A percentile compares a stretch with the other conserved stretches of the same genome.
Evolutionary conservation across 495 filamentous ascomycete species (phyloP).

Genomic region (Penicillium soppii): DNA sequence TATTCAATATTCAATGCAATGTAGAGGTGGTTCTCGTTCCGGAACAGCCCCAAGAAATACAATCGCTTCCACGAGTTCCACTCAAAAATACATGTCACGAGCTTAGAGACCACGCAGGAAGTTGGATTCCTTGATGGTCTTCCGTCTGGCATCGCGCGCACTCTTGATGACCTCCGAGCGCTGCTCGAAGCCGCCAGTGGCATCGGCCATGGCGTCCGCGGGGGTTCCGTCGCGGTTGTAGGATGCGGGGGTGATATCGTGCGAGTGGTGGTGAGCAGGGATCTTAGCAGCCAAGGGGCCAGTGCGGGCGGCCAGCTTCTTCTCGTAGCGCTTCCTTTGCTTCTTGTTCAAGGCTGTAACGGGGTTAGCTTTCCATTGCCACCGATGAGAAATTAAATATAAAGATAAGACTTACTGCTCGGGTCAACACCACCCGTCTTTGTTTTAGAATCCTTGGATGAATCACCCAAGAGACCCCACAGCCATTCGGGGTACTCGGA

Average conservation of each 20-base stretch:
- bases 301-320: constrained; percentile 62
- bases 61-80: constrained; percentile 9
- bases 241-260: constrained; percentile 69
- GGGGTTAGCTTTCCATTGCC: constrained; percentile 7
- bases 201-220: constrained; percentile 28
- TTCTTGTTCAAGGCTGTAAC: constrained; percentile 50
- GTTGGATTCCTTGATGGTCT: constrained; percentile 86
- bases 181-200: constrained; percentile 37
- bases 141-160: constrained; percentile 70
- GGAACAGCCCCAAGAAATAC: constrained; percentile 10
- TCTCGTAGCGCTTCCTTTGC: constrained; percentile 61
- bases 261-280: constrained; percentile 77
- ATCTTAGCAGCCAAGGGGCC: constrained; percentile 69
- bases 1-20: constrained; percentile 13
- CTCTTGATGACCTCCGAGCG: constrained; percentile 50
- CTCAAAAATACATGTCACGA: constrained; percentile 10
- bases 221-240: constrained; percentile 34
- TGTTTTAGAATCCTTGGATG: constrained; percentile 31
- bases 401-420: constrained; percentile 57
- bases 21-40: not conserved
- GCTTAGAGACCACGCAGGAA: constrained; percentile 80
- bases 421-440: constrained; percentile 43
- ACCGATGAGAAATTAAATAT: not conserved
- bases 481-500: constrained; percentile 89
- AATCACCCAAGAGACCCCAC: constrained; percentile 70